These are phyloP conservation scores for Oenanthe javanica DNA, from an alignment of 140 eudicot genomes.

Conservation along the genomic window DNA sequence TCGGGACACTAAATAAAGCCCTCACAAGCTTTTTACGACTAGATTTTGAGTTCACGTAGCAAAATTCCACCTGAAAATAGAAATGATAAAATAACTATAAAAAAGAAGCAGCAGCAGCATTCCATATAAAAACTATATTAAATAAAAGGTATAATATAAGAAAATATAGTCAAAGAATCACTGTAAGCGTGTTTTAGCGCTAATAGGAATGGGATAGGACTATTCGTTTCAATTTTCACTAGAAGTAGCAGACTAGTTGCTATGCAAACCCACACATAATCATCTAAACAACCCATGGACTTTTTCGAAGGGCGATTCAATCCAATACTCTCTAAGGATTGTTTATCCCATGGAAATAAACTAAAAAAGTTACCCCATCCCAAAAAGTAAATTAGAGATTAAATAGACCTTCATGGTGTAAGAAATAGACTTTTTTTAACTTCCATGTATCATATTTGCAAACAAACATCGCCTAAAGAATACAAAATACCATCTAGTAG, in stretches of 20 bases:
- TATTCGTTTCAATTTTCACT: not conserved
- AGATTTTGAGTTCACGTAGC: slow-evolving; percentile 86
- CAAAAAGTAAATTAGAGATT: not conserved
- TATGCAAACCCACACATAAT: not conserved
- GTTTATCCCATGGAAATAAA: not conserved
- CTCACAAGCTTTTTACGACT: slow-evolving; percentile 90
- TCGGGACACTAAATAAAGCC: slow-evolving; percentile 84
- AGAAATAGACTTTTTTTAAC: not conserved
- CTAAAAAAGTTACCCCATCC: not conserved
- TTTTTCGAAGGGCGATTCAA: not conserved
- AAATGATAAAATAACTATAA: not conserved
- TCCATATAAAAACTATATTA: not conserved
- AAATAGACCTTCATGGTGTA: not conserved
- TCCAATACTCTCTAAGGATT: not conserved
- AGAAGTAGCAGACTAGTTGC: not conserved
- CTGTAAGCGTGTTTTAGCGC: not conserved
- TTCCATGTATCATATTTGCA: not conserved
- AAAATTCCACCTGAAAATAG: slow-evolving; percentile 74
- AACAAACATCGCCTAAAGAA: not conserved
- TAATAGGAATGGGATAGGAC: not conserved
- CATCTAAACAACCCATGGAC: not conserved
- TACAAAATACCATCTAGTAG: not conserved
- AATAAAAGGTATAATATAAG: not conserved
- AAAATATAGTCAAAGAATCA: not conserved
- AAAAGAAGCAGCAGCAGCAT: not conserved